Evolutionary conservation across 306 rosid genomes (phyloP).

Genomic region (Parietaria judaica): DNA sequence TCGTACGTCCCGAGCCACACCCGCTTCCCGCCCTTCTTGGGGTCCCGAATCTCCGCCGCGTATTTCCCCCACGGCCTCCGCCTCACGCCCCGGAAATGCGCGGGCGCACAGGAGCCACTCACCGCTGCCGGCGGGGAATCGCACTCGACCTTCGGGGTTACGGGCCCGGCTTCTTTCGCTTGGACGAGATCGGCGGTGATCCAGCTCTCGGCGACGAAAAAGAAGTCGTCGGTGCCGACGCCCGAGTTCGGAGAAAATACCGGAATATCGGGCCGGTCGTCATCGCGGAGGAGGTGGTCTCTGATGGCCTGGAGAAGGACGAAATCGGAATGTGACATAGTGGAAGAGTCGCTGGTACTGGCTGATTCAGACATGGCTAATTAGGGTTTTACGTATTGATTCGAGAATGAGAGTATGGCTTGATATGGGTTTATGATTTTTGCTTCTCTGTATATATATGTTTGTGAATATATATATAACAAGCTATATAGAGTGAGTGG

Average conservation of each 20-base stretch:
- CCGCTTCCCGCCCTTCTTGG: constrained; percentile 41
- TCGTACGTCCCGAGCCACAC: constrained; percentile 57
- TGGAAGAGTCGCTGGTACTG: background rate
- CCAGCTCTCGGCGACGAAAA: constrained; percentile 13
- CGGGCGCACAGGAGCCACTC: background rate
- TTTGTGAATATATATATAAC: no score
- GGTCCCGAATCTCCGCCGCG: constrained; percentile 49
- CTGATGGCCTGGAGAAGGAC: constrained; percentile 19
- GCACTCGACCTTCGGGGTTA: background rate
- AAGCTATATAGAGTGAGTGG: no score
- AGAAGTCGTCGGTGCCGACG: constrained; percentile 5
- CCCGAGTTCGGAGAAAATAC: constrained; percentile 9
- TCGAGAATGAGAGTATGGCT: no score
- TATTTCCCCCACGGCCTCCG: constrained; percentile 67
- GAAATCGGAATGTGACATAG: constrained; percentile 14
- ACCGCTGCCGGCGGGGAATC: background rate
- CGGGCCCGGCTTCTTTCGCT: background rate
- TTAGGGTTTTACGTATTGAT: no score
- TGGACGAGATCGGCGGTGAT: constrained; percentile 7
- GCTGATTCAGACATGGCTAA: background rate
- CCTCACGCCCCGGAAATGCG: constrained; percentile 46
- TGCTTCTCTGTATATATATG: no score
- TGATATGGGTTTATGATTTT: no score
- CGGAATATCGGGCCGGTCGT: constrained; percentile 11
- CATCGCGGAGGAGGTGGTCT: constrained; percentile 22